Percentiles rank a stretch among this genome's conserved stretches.
These are phyloP conservation scores for Phytophthora pinifolia DNA, from an alignment of 352 stramenopile species.

Conservation along the genomic window DNA sequence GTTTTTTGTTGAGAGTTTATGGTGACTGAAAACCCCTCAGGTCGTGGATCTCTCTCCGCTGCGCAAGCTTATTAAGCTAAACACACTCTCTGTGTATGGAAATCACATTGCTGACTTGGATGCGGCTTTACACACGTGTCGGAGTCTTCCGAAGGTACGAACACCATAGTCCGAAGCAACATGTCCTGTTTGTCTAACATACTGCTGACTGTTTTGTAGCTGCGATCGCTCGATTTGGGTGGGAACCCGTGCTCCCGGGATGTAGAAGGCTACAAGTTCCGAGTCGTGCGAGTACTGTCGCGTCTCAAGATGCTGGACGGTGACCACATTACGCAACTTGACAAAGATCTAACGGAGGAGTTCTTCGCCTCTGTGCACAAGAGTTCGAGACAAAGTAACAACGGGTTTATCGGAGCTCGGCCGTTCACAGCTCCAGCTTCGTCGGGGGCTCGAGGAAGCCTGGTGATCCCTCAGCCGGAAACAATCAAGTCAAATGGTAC, in stretches of 20 bases:
- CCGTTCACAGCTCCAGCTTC: constrained; percentile 41
- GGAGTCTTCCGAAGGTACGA: constrained; percentile 44
- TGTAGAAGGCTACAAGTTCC: constrained; percentile 73
- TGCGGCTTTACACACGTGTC: constrained; percentile 50
- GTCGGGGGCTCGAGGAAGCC: constrained; percentile 8
- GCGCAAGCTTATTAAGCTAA: constrained; percentile 47
- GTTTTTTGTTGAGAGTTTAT: neutral
- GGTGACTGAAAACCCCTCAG: constrained; percentile 12
- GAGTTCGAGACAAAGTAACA: constrained; percentile 7
- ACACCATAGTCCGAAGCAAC: no score
- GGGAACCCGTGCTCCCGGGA: constrained; percentile 73
- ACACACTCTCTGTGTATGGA: constrained; percentile 62
- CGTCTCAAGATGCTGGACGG: constrained; percentile 74
- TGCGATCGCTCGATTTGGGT: constrained; percentile 68
- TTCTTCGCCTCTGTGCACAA: constrained; percentile 31
- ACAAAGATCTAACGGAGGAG: constrained; percentile 76
- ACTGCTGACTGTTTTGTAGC: constrained; percentile 24
- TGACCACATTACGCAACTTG: constrained; percentile 66
- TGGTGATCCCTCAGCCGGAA: neutral
- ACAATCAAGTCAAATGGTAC: constrained; percentile 12
- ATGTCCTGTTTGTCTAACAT: neutral
- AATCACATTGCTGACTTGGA: constrained; percentile 55
- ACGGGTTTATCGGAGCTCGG: constrained; percentile 27
- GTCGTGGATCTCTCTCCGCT: constrained; percentile 51
- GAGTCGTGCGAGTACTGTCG: constrained; percentile 55